Evolutionary conservation across 441 rosid species (phyloP).

Genomic region (Raphanus hybrid): DNA sequence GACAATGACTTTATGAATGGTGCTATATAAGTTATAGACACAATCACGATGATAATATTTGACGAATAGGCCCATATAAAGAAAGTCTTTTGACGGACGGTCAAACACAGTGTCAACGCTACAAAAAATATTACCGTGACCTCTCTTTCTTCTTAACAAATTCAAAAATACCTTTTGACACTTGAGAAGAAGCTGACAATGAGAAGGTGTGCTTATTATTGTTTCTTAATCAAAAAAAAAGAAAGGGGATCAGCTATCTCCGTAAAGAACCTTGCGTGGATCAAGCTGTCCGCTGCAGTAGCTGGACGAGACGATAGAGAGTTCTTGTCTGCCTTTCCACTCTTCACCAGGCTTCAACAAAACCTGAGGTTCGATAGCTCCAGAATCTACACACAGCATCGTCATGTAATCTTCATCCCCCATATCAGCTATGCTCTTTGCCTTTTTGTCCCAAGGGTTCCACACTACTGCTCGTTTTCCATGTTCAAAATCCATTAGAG

Average conservation of each 20-base stretch:
- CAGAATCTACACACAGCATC: slow-evolving; percentile 87
- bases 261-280: slow-evolving; percentile 78
- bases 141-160: neutral
- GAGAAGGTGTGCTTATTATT: slow-evolving; percentile 33
- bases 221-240: neutral
- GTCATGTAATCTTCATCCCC: slow-evolving; percentile 87
- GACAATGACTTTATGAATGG: neutral
- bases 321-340: slow-evolving; percentile 88
- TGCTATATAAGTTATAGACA: slow-evolving; percentile 17
- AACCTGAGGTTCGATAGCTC: slow-evolving; percentile 72
- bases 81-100: slow-evolving; percentile 15
- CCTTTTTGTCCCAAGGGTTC: slow-evolving; percentile 96
- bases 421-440: slow-evolving; percentile 75
- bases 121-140: slow-evolving; percentile 31
- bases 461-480: slow-evolving; percentile 64
- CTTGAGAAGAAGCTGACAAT: slow-evolving; percentile 10
- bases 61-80: slow-evolving; percentile 6
- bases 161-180: slow-evolving; percentile 18
- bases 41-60: slow-evolving; percentile 2
- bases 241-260: slow-evolving; percentile 50
- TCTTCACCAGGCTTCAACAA: slow-evolving; percentile 81
- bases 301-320: slow-evolving; percentile 85
- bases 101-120: slow-evolving; percentile 37
- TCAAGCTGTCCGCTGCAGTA: slow-evolving; percentile 95
- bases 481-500: slow-evolving; percentile 11